Conservation (phyloP, 768 basidiomycete species). For the Gymnopilus dilepis region DNA sequence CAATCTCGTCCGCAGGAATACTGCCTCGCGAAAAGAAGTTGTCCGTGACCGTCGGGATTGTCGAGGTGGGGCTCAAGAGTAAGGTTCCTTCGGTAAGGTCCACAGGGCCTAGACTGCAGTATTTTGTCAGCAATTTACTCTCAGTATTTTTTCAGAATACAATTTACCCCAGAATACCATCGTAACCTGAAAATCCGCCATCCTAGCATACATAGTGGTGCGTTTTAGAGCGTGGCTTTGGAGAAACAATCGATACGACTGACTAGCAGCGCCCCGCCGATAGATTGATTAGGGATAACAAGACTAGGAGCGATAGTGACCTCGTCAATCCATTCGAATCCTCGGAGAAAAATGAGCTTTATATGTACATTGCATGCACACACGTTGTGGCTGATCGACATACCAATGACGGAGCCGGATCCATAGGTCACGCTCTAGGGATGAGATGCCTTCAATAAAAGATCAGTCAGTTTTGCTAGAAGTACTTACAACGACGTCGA, state of each 20-base stretch:
- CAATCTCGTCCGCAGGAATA: slow-evolving; percentile 46
- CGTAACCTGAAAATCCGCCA: slow-evolving; percentile 52
- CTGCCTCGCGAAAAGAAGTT: slow-evolving; percentile 48
- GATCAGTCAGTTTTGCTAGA: background rate
- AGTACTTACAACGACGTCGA: slow-evolving; percentile 49
- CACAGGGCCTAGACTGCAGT: slow-evolving; percentile 62
- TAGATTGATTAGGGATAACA: slow-evolving; percentile 59
- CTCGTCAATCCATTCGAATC: slow-evolving; percentile 54
- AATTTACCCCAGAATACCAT: slow-evolving; percentile 69
- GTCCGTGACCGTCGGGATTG: slow-evolving; percentile 62
- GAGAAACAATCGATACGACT: too few species aligned
- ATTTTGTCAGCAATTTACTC: background rate
- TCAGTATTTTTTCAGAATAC: background rate
- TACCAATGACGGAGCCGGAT: slow-evolving; percentile 63
- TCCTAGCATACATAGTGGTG: slow-evolving; percentile 31
- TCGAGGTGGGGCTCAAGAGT: slow-evolving; percentile 26
- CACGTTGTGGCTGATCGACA: background rate
- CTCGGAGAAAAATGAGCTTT: slow-evolving; percentile 28
- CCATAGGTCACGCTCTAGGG: slow-evolving; percentile 60
- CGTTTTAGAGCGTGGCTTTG: too few species aligned
- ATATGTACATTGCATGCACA: too few species aligned
- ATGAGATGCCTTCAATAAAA: background rate
- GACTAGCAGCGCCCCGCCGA: slow-evolving; percentile 59
- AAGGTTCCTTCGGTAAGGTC: slow-evolving; percentile 54
- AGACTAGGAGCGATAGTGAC: slow-evolving; percentile 58